Percentiles rank a stretch among this genome's conserved stretches.
phyloP scores from a whole-genome alignment of 1,139 yeast genomes.

The Lodderomyces metapsilosis region DNA sequence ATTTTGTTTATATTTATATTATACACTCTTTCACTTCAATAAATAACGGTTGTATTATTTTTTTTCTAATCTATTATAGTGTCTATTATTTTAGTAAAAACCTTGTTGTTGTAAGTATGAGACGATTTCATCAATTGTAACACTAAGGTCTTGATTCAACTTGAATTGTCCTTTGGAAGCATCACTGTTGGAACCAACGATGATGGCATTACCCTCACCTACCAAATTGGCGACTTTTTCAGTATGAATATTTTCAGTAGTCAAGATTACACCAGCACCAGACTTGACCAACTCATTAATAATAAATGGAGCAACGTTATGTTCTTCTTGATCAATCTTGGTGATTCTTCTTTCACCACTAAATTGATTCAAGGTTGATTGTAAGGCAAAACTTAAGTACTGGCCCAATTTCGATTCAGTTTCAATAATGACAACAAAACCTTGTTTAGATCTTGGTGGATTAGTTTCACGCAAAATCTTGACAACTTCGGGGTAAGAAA shows the following conservation, averaged over 20 bases:
- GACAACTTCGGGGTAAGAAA: constrained; percentile 95
- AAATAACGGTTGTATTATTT: constrained; percentile 1
- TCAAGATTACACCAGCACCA: constrained; percentile 85
- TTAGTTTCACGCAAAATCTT: constrained; percentile 86
- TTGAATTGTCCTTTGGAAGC: constrained; percentile 13
- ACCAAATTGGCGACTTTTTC: constrained; percentile 44
- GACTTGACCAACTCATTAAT: constrained; percentile 83
- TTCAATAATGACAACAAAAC: constrained; percentile 68
- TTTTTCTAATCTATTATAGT: constrained; percentile 2
- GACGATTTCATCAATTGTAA: constrained; percentile 71
- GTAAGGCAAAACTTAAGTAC: constrained; percentile 73
- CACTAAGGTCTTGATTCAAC: constrained; percentile 21
- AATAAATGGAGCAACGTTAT: constrained; percentile 48
- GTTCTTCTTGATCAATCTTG: constrained; percentile 53
- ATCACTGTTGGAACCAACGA: constrained; percentile 21
- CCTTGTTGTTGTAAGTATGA: constrained; percentile 77
- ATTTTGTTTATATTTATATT: constrained; percentile 1
- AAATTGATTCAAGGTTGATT: constrained; percentile 86
- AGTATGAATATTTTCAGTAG: constrained; percentile 28
- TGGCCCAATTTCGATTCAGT: constrained; percentile 52
- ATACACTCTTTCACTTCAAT: not conserved
- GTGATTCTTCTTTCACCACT: constrained; percentile 86
- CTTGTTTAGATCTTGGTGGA: constrained; percentile 89
- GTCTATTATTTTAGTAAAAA: constrained; percentile 38
- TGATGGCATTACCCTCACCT: constrained; percentile 35